Conservation (phyloP, 106 monocot species). For the Iris macrosiphon region DNA sequence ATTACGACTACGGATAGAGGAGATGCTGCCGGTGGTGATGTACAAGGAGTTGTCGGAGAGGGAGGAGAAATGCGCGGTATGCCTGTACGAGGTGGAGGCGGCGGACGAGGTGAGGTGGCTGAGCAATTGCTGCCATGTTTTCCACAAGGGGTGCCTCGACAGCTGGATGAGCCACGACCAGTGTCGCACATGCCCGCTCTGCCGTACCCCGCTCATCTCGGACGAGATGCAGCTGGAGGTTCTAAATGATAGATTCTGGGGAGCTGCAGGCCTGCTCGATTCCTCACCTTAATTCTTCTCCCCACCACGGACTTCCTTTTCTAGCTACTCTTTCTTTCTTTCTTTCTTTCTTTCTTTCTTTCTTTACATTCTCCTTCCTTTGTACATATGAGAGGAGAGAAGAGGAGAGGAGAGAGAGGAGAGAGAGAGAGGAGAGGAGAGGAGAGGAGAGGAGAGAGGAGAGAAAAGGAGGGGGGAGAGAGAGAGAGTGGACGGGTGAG, state of each 20-base stretch:
- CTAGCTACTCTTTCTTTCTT: too few species aligned
- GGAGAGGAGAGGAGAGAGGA: too few species aligned
- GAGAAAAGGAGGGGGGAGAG: too few species aligned
- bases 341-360: too few species aligned
- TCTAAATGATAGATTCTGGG: constrained; percentile 1
- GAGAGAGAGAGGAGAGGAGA: too few species aligned
- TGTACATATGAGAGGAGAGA: too few species aligned
- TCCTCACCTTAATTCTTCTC: too few species aligned
- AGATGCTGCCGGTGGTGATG: constrained; percentile 11
- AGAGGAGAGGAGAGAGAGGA: too few species aligned
- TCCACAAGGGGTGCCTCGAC: constrained; percentile 64
- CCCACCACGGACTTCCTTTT: too few species aligned
- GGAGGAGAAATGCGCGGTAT: constrained; percentile 54
- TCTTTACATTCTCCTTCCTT: too few species aligned
- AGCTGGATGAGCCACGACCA: constrained; percentile 50
- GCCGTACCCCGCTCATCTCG: constrained; percentile 46
- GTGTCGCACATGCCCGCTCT: constrained; percentile 70
- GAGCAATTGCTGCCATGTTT: constrained; percentile 53
- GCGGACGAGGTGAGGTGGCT: constrained; percentile 43
- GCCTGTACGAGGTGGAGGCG: constrained; percentile 46
- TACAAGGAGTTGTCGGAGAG: not conserved
- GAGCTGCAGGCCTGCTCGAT: constrained; percentile 3
- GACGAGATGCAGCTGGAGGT: constrained; percentile 8
- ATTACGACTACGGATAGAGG: constrained; percentile 22
- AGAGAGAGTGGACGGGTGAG: too few species aligned